These are phyloP conservation scores for Yarrowia keelungensis DNA, from an alignment of 805 yeast genomes.

Conservation along the genomic window DNA sequence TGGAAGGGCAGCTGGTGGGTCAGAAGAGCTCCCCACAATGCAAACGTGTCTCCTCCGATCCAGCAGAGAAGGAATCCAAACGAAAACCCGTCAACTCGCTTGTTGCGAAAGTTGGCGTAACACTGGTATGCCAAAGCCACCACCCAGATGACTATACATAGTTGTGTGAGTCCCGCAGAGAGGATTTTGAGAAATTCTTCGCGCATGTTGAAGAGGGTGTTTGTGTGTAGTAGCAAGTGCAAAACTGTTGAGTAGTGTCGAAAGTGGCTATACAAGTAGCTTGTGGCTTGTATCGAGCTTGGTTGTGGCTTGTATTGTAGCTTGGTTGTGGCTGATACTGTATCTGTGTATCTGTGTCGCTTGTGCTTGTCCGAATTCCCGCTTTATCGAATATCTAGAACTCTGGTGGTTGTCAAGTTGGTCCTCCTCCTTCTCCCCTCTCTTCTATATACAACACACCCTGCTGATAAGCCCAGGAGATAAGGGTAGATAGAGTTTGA, in stretches of 20 bases:
- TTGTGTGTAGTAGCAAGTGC: not conserved
- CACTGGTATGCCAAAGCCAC: conserved; percentile 80
- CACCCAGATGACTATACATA: conserved; percentile 61
- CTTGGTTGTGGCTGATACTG: too few species aligned
- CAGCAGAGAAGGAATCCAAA: conserved; percentile 65
- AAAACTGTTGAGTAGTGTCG: too few species aligned
- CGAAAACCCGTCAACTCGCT: conserved; percentile 73
- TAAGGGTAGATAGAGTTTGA: conserved; percentile 28
- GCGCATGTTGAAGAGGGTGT: not conserved
- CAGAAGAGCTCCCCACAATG: conserved; percentile 71
- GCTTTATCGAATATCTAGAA: too few species aligned
- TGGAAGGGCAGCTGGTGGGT: conserved; percentile 87
- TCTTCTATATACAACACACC: conserved; percentile 10
- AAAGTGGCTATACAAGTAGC: too few species aligned
- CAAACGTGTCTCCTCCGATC: conserved; percentile 69
- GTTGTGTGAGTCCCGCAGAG: conserved; percentile 22
- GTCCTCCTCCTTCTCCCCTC: not conserved
- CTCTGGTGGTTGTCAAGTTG: too few species aligned
- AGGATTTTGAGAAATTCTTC: conserved; percentile 15
- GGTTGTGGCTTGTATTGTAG: too few species aligned
- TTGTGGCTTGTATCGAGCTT: too few species aligned
- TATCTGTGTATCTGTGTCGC: too few species aligned
- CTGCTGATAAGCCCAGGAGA: conserved; percentile 38
- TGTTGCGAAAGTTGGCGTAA: conserved; percentile 60
- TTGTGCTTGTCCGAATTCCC: too few species aligned